phyloP scores from a whole-genome alignment of 208 protist genomes.

The Novymonas esmeraldas region DNA sequence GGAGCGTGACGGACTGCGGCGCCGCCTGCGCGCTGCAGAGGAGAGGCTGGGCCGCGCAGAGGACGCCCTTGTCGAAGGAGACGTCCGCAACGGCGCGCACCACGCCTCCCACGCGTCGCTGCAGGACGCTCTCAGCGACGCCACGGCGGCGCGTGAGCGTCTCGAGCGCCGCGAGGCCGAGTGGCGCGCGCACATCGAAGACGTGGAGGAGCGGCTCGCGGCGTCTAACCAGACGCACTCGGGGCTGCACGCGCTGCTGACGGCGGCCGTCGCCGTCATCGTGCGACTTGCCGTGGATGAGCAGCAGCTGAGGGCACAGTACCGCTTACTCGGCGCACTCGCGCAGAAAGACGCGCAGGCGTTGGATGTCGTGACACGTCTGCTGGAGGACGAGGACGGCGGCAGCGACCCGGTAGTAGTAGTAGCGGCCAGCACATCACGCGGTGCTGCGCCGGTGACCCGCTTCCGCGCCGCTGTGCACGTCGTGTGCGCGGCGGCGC shows the following conservation, averaged over 20 bases:
- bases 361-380: background rate
- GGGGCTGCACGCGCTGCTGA: conserved; percentile 16
- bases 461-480: background rate
- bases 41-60: conserved; percentile 1
- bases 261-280: background rate
- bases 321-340: background rate
- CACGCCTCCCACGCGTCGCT: conserved; percentile 3
- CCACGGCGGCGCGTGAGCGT: background rate
- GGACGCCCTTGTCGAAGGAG: conserved; percentile 11
- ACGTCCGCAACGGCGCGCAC: conserved; percentile 7
- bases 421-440: background rate
- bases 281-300: conserved; percentile 1
- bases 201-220: conserved; percentile 15
- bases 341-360: background rate
- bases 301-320: conserved; percentile 15
- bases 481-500: background rate
- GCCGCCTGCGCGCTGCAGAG: conserved; percentile 1
- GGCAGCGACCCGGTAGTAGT: background rate
- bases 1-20: conserved; percentile 18
- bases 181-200: conserved; percentile 24
- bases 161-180: conserved; percentile 16
- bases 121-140: conserved; percentile 5
- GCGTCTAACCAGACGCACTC: conserved; percentile 4
- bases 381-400: background rate
- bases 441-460: background rate